Evolutionary conservation across 176 grass and related monocot genomes (phyloP).

Genomic region (Carex parvula): DNA sequence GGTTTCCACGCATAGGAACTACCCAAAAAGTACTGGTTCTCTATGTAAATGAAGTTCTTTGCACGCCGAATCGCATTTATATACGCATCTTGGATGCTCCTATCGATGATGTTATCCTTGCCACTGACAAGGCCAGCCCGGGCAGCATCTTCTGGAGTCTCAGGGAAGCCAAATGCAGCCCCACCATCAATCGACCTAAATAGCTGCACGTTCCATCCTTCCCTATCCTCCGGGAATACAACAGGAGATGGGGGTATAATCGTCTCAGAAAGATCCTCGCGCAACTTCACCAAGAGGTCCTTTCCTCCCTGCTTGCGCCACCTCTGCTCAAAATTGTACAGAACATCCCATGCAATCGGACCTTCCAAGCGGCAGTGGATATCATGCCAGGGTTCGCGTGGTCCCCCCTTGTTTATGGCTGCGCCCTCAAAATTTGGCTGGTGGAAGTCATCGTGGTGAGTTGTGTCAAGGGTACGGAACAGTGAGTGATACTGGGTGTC

Average conservation of each 20-base stretch:
- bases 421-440: conserved; percentile 39
- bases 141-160: conserved; percentile 58
- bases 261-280: conserved; percentile 42
- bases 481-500: conserved; percentile 85
- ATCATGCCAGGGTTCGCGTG: conserved; percentile 88
- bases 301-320: conserved; percentile 72
- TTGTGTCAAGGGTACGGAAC: conserved; percentile 70
- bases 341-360: conserved; percentile 72
- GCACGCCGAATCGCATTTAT: conserved; percentile 78
- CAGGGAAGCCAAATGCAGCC: conserved; percentile 67
- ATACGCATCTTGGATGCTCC: conserved; percentile 94
- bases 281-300: conserved; percentile 44
- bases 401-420: conserved; percentile 53
- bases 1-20: conserved; percentile 83
- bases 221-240: conserved; percentile 52
- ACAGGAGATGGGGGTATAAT: conserved; percentile 79
- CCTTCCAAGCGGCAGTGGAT: conserved; percentile 81
- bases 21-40: conserved; percentile 94
- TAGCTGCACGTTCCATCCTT: conserved; percentile 77
- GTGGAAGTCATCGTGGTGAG: conserved; percentile 76
- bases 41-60: conserved; percentile 83
- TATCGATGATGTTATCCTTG: conserved; percentile 84
- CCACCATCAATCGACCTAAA: conserved; percentile 82
- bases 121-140: conserved; percentile 60
- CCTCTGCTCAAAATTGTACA: conserved; percentile 90